Percentiles rank a stretch among this genome's conserved stretches.
Evolutionary conservation across 805 yeast species (phyloP).

Genomic region (Lipomyces chichibuensis): DNA sequence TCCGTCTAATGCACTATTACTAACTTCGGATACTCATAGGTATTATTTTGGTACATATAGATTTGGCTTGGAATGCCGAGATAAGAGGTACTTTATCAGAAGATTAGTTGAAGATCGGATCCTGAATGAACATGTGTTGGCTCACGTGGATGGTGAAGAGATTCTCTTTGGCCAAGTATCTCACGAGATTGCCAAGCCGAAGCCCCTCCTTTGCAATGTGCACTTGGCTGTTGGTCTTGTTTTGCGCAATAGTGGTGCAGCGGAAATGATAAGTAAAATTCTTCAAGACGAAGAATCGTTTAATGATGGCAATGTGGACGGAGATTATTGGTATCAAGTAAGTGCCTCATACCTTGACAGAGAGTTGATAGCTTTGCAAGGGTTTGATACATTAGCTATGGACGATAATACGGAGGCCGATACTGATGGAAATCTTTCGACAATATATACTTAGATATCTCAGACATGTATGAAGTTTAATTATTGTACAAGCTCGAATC

Average conservation of each 20-base stretch:
- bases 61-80: neutral
- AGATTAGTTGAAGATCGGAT: neutral
- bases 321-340: neutral
- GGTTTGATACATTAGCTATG: neutral
- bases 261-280: neutral
- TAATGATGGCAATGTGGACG: neutral
- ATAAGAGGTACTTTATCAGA: neutral
- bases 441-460: too few species aligned
- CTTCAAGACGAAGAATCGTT: neutral
- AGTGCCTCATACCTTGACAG: slow-evolving; percentile 5
- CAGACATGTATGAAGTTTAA: too few species aligned
- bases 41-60: neutral
- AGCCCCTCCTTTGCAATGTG: neutral
- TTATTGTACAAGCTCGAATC: too few species aligned
- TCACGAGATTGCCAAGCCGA: neutral
- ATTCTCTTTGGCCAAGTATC: neutral
- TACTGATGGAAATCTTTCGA: too few species aligned
- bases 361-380: slow-evolving; percentile 5
- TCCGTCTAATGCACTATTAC: neutral
- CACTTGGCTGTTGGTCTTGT: slow-evolving; percentile 4
- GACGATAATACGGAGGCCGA: neutral
- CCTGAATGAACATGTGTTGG: too few species aligned
- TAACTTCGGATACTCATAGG: neutral
- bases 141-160: neutral
- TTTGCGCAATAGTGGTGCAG: neutral